A percentile compares a stretch with the other conserved stretches of the same genome.
Evolutionary conservation across 2,329 filamentous ascomycete genomes (phyloP).

Genomic region (Penicillium vulpinum): DNA sequence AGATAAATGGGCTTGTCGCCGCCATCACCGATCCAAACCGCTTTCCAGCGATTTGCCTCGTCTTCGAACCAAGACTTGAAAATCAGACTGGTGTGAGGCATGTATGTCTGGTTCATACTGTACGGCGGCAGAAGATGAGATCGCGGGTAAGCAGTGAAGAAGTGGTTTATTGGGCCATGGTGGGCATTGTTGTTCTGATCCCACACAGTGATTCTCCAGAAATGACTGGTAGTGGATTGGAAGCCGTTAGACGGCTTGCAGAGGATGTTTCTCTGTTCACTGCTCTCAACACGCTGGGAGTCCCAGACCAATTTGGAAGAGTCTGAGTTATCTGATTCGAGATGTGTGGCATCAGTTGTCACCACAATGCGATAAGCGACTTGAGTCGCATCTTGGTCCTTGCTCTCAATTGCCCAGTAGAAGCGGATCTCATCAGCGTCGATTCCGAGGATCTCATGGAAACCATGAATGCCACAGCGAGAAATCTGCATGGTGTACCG

Average conservation of each 20-base stretch:
- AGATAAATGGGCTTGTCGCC: slow-evolving; percentile 28
- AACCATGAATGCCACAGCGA: slow-evolving; percentile 27
- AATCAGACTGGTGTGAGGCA: slow-evolving; percentile 27
- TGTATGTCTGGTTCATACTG: slow-evolving; percentile 31
- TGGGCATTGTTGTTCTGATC: slow-evolving; percentile 10
- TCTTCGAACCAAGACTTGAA: slow-evolving; percentile 30
- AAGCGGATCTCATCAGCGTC: slow-evolving; percentile 25
- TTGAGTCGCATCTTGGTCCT: slow-evolving; percentile 8
- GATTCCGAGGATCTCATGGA: slow-evolving; percentile 26
- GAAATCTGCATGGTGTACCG: slow-evolving; percentile 13
- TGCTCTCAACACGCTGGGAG: slow-evolving; percentile 20
- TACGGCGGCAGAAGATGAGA: slow-evolving; percentile 25
- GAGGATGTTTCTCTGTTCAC: slow-evolving; percentile 24
- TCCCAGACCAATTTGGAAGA: slow-evolving; percentile 16
- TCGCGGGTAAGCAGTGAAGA: slow-evolving; percentile 24
- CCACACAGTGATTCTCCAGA: slow-evolving; percentile 25
- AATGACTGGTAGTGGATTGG: slow-evolving; percentile 22
- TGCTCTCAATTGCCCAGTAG: slow-evolving; percentile 20
- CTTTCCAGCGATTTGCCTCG: slow-evolving; percentile 25
- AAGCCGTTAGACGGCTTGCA: slow-evolving; percentile 22
- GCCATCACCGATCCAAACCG: slow-evolving; percentile 28
- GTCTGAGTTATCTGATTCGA: not conserved
- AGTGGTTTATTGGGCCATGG: slow-evolving; percentile 21
- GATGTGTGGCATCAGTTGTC: not conserved
- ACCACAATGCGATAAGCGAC: slow-evolving; percentile 19